Evolutionary conservation across 2,329 filamentous ascomycete genomes (phyloP).

Genomic region (Alternaria gaisen): DNA sequence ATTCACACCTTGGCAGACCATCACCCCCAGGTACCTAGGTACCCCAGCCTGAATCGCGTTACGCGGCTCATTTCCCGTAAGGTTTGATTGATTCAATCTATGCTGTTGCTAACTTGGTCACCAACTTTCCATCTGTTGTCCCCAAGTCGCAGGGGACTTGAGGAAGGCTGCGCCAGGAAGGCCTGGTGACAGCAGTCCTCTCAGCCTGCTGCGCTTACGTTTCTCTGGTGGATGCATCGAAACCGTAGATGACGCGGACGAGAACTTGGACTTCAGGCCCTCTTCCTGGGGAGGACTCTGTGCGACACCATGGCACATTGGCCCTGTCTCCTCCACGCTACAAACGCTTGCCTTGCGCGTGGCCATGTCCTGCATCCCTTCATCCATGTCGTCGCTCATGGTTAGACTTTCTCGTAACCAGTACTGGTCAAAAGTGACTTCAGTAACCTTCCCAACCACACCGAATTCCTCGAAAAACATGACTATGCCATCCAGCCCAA

Average conservation of each 20-base stretch:
- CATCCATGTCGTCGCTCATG: neutral
- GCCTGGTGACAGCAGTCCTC: slow-evolving; percentile 33
- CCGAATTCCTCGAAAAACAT: slow-evolving; percentile 54
- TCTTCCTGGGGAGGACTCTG: slow-evolving; percentile 11
- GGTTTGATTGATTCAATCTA: slow-evolving; percentile 26
- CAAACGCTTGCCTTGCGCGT: slow-evolving; percentile 13
- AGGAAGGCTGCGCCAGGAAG: slow-evolving; percentile 28
- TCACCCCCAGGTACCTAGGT: neutral
- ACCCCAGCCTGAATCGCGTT: neutral
- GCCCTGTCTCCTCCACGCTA: slow-evolving; percentile 21
- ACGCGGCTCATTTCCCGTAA: slow-evolving; percentile 15
- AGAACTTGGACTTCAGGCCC: slow-evolving; percentile 31
- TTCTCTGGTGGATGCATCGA: slow-evolving; percentile 21
- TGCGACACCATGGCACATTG: slow-evolving; percentile 11
- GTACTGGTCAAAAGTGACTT: slow-evolving; percentile 43
- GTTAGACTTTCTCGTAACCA: slow-evolving; percentile 34
- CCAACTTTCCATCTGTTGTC: slow-evolving; percentile 22
- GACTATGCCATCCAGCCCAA: slow-evolving; percentile 51
- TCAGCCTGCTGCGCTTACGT: slow-evolving; percentile 36
- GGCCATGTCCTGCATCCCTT: neutral
- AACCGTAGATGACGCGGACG: slow-evolving; percentile 32
- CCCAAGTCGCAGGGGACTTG: slow-evolving; percentile 20
- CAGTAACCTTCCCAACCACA: slow-evolving; percentile 41
- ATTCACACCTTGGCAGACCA: neutral
- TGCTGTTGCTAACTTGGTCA: slow-evolving; percentile 18